These are phyloP conservation scores for Talaromyces sp. DNA, from an alignment of 2,329 filamentous ascomycete species.

Conservation along the genomic window DNA sequence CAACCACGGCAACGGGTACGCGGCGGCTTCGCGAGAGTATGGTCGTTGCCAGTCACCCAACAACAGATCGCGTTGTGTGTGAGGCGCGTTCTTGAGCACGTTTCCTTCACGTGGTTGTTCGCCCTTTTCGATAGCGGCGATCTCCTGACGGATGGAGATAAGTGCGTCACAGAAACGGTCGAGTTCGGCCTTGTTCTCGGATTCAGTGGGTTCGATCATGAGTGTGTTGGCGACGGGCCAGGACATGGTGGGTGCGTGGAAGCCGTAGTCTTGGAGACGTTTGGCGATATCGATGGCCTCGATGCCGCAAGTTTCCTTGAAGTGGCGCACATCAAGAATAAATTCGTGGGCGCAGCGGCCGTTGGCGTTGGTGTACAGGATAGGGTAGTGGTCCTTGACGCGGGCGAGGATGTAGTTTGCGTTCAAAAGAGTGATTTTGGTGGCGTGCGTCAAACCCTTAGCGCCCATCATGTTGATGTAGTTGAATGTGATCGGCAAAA, in stretches of 20 bases:
- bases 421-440: slow-evolving; percentile 88
- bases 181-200: slow-evolving; percentile 85
- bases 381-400: slow-evolving; percentile 79
- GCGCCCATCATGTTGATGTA: slow-evolving; percentile 94
- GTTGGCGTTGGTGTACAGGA: slow-evolving; percentile 88
- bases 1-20: slow-evolving; percentile 78
- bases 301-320: slow-evolving; percentile 76
- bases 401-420: slow-evolving; percentile 94
- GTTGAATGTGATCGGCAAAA: slow-evolving; percentile 89
- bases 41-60: slow-evolving; percentile 73
- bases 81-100: slow-evolving; percentile 83
- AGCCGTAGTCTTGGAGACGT: slow-evolving; percentile 93
- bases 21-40: slow-evolving; percentile 77
- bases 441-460: slow-evolving; percentile 79
- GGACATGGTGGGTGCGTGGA: slow-evolving; percentile 96
- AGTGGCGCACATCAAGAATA: slow-evolving; percentile 83
- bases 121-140: slow-evolving; percentile 77
- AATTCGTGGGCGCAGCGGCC: slow-evolving; percentile 95
- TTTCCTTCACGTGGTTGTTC: slow-evolving; percentile 71
- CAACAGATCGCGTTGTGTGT: slow-evolving; percentile 78
- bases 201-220: slow-evolving; percentile 97
- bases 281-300: slow-evolving; percentile 96
- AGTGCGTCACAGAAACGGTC: slow-evolving; percentile 91
- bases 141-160: slow-evolving; percentile 81
- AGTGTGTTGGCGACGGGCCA: slow-evolving; percentile 94